Evolutionary conservation across 805 yeast species (phyloP), one percentile per base, ranked within the genome.

Genomic region (Candida silvatica): DNA sequence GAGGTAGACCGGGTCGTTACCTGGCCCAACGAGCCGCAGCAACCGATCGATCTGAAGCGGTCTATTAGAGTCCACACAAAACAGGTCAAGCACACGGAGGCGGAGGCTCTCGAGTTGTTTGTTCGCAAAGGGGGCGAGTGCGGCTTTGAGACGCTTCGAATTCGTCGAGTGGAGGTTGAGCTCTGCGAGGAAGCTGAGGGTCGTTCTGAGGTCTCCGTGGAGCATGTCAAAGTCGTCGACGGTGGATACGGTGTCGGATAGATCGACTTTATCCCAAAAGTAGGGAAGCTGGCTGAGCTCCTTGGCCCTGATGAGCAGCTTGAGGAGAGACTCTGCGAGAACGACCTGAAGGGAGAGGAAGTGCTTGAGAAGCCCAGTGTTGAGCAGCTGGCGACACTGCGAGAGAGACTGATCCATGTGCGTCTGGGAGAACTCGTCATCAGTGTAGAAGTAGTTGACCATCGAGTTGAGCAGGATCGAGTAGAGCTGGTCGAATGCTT

Each of bases 251-350:
- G 16, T 28, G 14, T 4, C 18, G n/a, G 11, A 4, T 5, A 25
- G 23, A 18, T 33, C 19, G 4, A n/a, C 29, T 27, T 26, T 22
- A 3, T n/a, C 37, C 51, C 49, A 51, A 27, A 48, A 51, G 27
- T 43, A 44, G 5, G 36, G 30, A 6, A 42, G 7, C 19, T 42
- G 51, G 23, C 45, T 48, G 7, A 28, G n/a, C 17, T 41, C 33
- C 14, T 36, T 25, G 9, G 45, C 46, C 6, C 29, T 27, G 3
- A 52, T 32, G 3, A 49, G 40, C 3, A 52, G 19, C 30, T 48
- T 51, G 41, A 58, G 37, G 18, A 58, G 29, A 2, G 51, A 40
- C 29, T 48, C 51, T 2, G 61, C 44, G 14, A 58, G 29, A 3
- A 44, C 29, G 0, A 49, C 26, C 32, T 58, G 63, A 9, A 57